A percentile compares a stretch with the other conserved stretches of the same genome.
Evolutionary conservation across 768 basidiomycete genomes (phyloP).

Genomic region (Russula emetica): DNA sequence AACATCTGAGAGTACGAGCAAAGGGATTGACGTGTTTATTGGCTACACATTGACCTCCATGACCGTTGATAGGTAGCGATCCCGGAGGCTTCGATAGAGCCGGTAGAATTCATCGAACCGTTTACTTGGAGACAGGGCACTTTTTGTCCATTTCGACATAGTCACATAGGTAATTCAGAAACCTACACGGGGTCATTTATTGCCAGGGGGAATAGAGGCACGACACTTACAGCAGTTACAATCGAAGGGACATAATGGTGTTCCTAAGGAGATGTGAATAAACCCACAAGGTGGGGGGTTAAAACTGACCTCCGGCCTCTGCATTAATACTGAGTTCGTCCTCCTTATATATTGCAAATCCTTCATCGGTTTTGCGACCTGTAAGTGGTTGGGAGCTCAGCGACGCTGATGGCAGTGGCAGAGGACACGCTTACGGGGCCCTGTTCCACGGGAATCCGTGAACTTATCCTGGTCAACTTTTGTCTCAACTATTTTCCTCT

Average conservation of each 20-base stretch:
- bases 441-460: conserved; percentile 69
- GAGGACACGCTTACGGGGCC: conserved; percentile 50
- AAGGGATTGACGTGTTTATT: conserved; percentile 21
- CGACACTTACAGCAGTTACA: conserved; percentile 76
- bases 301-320: conserved; percentile 63
- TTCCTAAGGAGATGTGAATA: conserved; percentile 48
- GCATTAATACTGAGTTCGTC: conserved; percentile 70
- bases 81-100: conserved; percentile 36
- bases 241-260: conserved; percentile 82
- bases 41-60: conserved; percentile 35
- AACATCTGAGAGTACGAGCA: conserved; percentile 17
- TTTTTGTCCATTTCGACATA: not conserved
- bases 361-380: conserved; percentile 80
- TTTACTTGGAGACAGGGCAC: not conserved
- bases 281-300: conserved; percentile 19
- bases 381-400: conserved; percentile 15
- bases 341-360: conserved; percentile 75
- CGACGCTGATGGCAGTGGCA: not conserved
- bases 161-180: conserved; percentile 20
- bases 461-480: conserved; percentile 47
- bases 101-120: conserved; percentile 10
- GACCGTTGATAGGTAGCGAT: conserved; percentile 28
- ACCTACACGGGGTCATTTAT: conserved; percentile 17
- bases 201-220: not conserved
- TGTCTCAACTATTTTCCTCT: conserved; percentile 29